Evolutionary conservation across 2,329 filamentous ascomycete genomes (phyloP), one percentile per base, ranked within the genome.

Genomic region (Colletotrichum sansevieriae): DNA sequence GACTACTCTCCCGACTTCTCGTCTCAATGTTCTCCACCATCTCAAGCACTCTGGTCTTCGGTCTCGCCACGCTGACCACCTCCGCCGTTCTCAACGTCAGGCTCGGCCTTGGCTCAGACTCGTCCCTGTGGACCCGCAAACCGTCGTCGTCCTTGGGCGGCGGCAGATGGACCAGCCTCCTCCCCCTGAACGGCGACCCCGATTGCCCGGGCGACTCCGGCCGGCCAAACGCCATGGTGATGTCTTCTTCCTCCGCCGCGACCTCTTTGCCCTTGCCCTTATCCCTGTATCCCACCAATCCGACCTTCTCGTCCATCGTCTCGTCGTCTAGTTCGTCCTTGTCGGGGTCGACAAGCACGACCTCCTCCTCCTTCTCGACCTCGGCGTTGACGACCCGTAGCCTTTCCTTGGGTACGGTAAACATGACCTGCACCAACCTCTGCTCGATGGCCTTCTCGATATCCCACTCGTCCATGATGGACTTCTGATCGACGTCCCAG

Each of bases 331-430:
- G 13, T 7, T 64, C 70, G 25, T 77, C 75, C 55, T 73, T 73
- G 13, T 77, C 78, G 0, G 82, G 79, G 56, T 85, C 80, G 2
- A 84, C 77, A 4, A 86, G 68, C 55, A 83, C 79, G 18, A 80
- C 83, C 39, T 78, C 78, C 49, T 80, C 77, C 64, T 80, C 82
- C 65, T 77, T 77, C 71, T 83, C 82, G 39, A 84, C 76, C 71
- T 91, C 91, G 58, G 88, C 91, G 77, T 98, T 98, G 20, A 98
- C 95, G n/a, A 98, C 94, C 29, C 95, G 84, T 71, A 98, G 80
- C 73, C 90, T 89, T 78, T 95, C 92, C 78, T 91, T 94, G 2
- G 96, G 95, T 69, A 98, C 94, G 0, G 95, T 98, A 79, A 97
- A 98, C 88, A 97, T 96, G 75, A 94, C 88, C 78, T 95, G 92